Base-by-base conservation (phyloP, 441 rosid species). In the Corymbia citriodora region DNA sequence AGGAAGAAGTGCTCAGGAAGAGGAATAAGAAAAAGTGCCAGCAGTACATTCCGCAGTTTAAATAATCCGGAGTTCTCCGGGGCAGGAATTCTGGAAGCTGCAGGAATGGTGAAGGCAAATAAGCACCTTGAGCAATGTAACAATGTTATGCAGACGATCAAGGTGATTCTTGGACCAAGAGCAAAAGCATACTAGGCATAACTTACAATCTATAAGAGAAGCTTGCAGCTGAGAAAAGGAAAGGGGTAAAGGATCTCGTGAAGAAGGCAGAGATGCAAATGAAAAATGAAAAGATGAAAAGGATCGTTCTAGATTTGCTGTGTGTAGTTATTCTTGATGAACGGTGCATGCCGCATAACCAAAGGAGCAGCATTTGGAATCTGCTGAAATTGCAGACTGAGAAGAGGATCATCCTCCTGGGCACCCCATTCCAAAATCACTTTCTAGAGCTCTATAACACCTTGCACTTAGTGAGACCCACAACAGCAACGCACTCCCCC, bases 351-450 rank as follows among this genome's bases (percentile, higher is more conserved):
- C 95, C 97, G 29, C 96, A 96, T 13, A 97, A 96, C 88, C 90
- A 92, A 40, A 90, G 89, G 9, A 94, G 95, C 85, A 87, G 63
- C 40, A 93, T 97, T 65, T 97, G 96, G 96, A 94, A 95, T 91
- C 95, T 93, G 19, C 89, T 93, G 9, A 93, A 92, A 40, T 90
- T 96, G 17, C 91, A 89, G 87, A 96, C 98, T 5, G 89, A 92
- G 59, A 96, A 91, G 93, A 95, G 96, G 31, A 93, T 97, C 55
- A 93, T 95, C 89, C 97, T 97, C 40, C 95, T 97, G 1, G 98
- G 99, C 74, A 97, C 98, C 59, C 97, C 97, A 0, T 97, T 97
- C 87, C 99, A 97, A 92, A 97, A 97, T 55, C 96, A 96, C 87
- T 97, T 94, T 59, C 94, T 91, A 87, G 98, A 96, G 92, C 95